Base-by-base conservation (phyloP, 139 green algal species). In the Eudorina sp. region DNA sequence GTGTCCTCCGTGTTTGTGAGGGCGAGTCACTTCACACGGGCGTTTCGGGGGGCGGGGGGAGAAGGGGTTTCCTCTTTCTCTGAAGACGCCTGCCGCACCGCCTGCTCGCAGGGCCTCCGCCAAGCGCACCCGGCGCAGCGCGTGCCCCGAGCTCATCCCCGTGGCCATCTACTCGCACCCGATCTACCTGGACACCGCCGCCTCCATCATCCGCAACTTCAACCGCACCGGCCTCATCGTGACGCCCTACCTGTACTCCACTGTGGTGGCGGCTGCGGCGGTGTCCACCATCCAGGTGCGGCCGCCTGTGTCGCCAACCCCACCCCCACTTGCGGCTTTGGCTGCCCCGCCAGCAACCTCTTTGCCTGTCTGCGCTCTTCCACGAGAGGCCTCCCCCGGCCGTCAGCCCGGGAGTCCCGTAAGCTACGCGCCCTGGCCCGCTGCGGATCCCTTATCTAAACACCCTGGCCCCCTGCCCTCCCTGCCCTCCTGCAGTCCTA, bases 161-260 rank as follows among this genome's bases (percentile, higher is more conserved):
- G 80, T 86, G 41, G 80, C 80, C 62, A 77, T 86, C 58, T 64
- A 66, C 60, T 9, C 5, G 14, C 41, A 64, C 41, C 80, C 80
- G 11, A 27, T 31, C 36, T 86, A 86, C 60, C 41, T 86, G 62
- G 43, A 38, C 80, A 86, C 62, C 31, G 80, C 62, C 16, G 60
- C 62, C 62, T 11, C 41, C 43, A 64, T 86, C 45, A 77, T 86
- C 31, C 80, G 60, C 43, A 29, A 60, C 13, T 86, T 86, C 80
- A 86, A 86, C 80, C 60, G 62, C 43, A 51, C 43, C n/a, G 80
- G 80, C 23, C 80, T 86, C n/a, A 77, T 86, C 60, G 62, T 86
- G 23, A 86, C 80, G 4, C 60, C 80, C 60, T 86, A 77, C 62
- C 80, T 86, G 38, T 86, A 86, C 80, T 55, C 62, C 40, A 86